Evolutionary conservation across 2,329 filamentous ascomycete genomes (phyloP), one percentile per base, ranked within the genome.

Genomic region (Bipolaris cookei): DNA sequence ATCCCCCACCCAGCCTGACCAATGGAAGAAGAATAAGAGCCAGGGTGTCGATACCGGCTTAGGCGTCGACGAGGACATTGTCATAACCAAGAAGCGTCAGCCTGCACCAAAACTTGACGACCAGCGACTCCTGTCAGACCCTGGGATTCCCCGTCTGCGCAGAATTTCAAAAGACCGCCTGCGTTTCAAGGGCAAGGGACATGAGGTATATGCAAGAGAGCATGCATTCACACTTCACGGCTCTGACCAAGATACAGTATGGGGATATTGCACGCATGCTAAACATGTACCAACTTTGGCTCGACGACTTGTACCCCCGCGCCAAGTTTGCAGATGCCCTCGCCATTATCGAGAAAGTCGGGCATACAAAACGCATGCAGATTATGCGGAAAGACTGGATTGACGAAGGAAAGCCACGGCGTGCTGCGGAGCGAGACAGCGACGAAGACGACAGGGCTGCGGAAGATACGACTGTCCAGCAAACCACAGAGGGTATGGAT

Each of bases 261-360:
- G 88, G 90, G 16, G 95, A 99, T 72, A 86, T 92, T 10, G 85
- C 88, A 0, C 86, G 88, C 14, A 83, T 99, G 21, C 83, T 99
- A 45, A 91, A 90, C 21, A 91, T 96, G 73, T 99, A 98, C 73
- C 95, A 98, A 74, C 78, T 97, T 54, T 99, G 95, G 95, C 89
- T 99, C 1, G 94, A 99, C 77, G 92, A 97, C 71, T 82, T 99
- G 11, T 99, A 93, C 71, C 95, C 95, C 11, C 92, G 96, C 71
- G 95, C 94, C 4, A 94, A 92, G 70, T 99, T 99, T 70, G 85
- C 90, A 45, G 95, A 99, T 70, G 95, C 90, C 2, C 81, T 98
- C 6, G 80, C 84, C 37, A 97, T 98, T 81, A 91, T 98, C 2
- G 95, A 99, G 76, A 97, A 96, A 77, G 83, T 92, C 0, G 95